phyloP scores from a whole-genome alignment of 1,139 yeast species.

The Saccharomyces hybrid region DNA sequence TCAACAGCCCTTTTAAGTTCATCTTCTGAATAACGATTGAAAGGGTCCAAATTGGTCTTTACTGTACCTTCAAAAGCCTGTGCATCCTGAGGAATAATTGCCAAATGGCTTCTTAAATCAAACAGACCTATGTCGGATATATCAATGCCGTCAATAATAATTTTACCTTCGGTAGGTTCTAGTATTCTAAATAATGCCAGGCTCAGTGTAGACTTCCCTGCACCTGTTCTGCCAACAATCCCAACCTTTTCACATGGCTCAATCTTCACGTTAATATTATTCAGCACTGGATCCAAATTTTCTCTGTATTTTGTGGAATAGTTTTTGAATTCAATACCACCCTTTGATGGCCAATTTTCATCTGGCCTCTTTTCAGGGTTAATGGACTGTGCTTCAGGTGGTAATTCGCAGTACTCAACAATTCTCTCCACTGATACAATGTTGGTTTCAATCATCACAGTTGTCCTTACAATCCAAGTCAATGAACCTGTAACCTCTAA shows the following conservation, averaged over 20 bases:
- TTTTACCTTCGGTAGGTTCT: constrained; percentile 52
- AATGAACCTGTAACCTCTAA: constrained; percentile 54
- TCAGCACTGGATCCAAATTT: constrained; percentile 52
- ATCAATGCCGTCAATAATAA: constrained; percentile 44
- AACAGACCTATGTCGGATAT: constrained; percentile 41
- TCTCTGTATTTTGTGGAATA: constrained; percentile 59
- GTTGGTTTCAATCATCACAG: constrained; percentile 68
- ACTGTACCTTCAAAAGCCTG: constrained; percentile 58
- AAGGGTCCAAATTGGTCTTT: constrained; percentile 55
- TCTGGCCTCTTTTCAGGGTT: constrained; percentile 34
- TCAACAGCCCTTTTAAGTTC: constrained; percentile 49
- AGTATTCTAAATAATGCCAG: constrained; percentile 66
- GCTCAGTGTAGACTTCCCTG: constrained; percentile 71
- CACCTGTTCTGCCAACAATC: constrained; percentile 81
- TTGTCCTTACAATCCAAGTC: constrained; percentile 52
- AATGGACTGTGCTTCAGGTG: constrained; percentile 46
- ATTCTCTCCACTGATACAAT: constrained; percentile 73
- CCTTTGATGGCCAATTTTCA: constrained; percentile 52
- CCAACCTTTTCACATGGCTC: constrained; percentile 63
- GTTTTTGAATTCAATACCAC: constrained; percentile 47
- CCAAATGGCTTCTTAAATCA: constrained; percentile 46
- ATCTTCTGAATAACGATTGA: constrained; percentile 42
- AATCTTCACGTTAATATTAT: constrained; percentile 44
- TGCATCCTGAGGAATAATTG: constrained; percentile 66
- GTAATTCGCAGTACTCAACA: constrained; percentile 58